These are phyloP conservation scores for Umbilicaria muhlenbergii DNA, from an alignment of 495 filamentous ascomycete species.

Conservation along the genomic window DNA sequence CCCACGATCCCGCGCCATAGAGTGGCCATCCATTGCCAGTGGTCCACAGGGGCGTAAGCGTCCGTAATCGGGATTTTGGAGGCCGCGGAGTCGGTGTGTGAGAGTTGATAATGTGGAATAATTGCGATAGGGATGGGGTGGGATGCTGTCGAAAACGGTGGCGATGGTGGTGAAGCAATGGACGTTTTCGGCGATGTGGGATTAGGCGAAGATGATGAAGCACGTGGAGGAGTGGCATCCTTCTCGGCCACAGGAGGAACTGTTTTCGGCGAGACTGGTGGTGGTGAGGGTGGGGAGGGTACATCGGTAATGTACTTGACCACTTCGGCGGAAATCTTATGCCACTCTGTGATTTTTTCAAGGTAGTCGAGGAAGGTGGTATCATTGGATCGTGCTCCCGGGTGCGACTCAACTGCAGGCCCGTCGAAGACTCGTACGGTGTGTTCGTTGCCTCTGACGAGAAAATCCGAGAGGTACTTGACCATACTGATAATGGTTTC, in stretches of 20 bases:
- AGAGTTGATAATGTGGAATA: constrained; percentile 61
- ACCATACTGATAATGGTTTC: constrained; percentile 37
- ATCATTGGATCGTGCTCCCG: constrained; percentile 4
- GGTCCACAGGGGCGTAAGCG: constrained; percentile 65
- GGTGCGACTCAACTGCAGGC: constrained; percentile 28
- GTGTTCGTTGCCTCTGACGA: constrained; percentile 43
- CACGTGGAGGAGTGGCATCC: too few species aligned
- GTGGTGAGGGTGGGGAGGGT: neutral
- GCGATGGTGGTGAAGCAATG: constrained; percentile 1
- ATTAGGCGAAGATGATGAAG: too few species aligned
- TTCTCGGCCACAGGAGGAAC: too few species aligned
- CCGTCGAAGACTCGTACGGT: constrained; percentile 33
- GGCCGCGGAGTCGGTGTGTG: constrained; percentile 58
- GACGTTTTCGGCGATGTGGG: too few species aligned
- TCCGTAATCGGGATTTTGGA: constrained; percentile 58
- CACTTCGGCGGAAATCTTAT: constrained; percentile 8
- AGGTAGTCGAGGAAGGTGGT: constrained; percentile 9
- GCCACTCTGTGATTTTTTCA: constrained; percentile 8
- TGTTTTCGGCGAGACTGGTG: too few species aligned
- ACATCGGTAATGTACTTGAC: constrained; percentile 7
- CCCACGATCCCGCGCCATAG: constrained; percentile 82
- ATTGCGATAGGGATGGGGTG: constrained; percentile 47
- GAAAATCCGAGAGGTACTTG: constrained; percentile 41
- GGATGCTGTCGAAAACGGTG: neutral
- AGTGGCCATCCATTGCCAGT: constrained; percentile 98